Evolutionary conservation across 129 eudicot species (phyloP).

Genomic region (Scalesia atractyloides): DNA sequence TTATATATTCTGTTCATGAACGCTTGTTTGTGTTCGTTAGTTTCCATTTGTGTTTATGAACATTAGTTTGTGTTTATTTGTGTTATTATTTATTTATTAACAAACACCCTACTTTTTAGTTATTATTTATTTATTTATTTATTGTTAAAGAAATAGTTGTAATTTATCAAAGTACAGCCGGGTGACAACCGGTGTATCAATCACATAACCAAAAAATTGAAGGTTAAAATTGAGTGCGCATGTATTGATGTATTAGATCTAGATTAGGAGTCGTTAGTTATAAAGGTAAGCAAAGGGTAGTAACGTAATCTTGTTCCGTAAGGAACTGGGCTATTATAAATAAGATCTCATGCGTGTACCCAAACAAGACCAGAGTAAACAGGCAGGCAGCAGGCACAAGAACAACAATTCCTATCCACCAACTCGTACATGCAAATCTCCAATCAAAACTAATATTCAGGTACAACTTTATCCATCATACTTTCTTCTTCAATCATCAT

Average conservation of each 20-base stretch:
- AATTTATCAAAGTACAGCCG: no score
- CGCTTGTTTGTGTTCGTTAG: no score
- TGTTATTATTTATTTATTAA: no score
- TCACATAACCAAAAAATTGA: no score
- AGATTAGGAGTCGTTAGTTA: not conserved
- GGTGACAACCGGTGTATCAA: no score
- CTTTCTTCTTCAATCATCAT: not conserved
- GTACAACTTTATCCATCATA: not conserved
- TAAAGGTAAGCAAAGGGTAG: not conserved
- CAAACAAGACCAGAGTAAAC: constrained; percentile 6
- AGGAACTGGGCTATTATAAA: constrained; percentile 4
- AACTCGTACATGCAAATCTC: not conserved
- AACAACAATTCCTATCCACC: not conserved
- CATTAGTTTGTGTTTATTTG: no score
- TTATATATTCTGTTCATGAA: no score
- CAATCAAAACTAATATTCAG: constrained; percentile 12
- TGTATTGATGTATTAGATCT: not conserved
- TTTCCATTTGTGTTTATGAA: no score
- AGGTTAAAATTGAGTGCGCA: no score
- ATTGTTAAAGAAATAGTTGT: no score
- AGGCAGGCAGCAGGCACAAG: not conserved
- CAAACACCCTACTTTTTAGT: no score
- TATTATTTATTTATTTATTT: no score
- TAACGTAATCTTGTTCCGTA: not conserved
- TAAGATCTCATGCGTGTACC: not conserved